phyloP scores from a whole-genome alignment of 306 rosid species.

The Corylus avellana region DNA sequence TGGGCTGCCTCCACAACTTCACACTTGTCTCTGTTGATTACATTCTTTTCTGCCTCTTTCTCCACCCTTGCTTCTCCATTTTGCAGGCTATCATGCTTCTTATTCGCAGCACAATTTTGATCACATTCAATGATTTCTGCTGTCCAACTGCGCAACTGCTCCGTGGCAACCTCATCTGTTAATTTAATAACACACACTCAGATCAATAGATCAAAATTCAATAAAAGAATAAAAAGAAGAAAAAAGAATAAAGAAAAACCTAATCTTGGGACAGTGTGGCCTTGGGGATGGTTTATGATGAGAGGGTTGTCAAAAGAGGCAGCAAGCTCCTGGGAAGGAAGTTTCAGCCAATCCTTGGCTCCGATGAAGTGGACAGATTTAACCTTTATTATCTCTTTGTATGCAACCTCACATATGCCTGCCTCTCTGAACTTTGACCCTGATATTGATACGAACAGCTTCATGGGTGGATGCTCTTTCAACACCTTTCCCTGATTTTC shows the following conservation, averaged over 20 bases:
- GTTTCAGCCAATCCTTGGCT: slow-evolving; percentile 81
- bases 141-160: slow-evolving; percentile 49
- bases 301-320: slow-evolving; percentile 63
- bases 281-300: slow-evolving; percentile 81
- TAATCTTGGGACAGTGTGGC: slow-evolving; percentile 84
- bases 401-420: slow-evolving; percentile 71
- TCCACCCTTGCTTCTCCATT: slow-evolving; percentile 30
- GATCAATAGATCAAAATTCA: neutral
- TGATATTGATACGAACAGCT: slow-evolving; percentile 66
- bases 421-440: slow-evolving; percentile 84
- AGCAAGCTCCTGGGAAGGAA: slow-evolving; percentile 76
- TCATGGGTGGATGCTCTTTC: slow-evolving; percentile 75
- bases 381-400: slow-evolving; percentile 60
- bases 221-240: neutral
- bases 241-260: slow-evolving; percentile 36
- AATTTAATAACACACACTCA: neutral
- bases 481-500: slow-evolving; percentile 71
- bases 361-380: slow-evolving; percentile 85
- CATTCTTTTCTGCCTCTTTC: slow-evolving; percentile 23
- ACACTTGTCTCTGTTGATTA: slow-evolving; percentile 11
- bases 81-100: slow-evolving; percentile 17
- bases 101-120: slow-evolving; percentile 4
- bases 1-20: slow-evolving; percentile 24
- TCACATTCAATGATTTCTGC: slow-evolving; percentile 16
- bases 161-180: slow-evolving; percentile 60